Base-by-base conservation (phyloP, 176 grass and related monocot genomes). In the barley (Hordeum vulgare) region DNA sequence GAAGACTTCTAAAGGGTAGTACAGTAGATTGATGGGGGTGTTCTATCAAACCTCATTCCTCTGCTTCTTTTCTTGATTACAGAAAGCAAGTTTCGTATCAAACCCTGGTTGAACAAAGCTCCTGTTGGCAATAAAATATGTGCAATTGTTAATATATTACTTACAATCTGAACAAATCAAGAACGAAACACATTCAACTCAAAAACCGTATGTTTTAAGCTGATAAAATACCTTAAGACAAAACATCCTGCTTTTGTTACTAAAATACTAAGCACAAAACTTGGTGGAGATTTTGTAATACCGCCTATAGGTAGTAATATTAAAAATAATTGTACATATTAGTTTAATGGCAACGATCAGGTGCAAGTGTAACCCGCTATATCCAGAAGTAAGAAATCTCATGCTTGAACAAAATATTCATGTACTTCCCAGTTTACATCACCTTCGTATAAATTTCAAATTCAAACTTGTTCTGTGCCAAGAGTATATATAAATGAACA, bases 41-140 rank as follows among this genome's bases (percentile, higher is more conserved):
- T 75, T 27, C 35, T 53, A 53, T 84, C 90, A 79, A 88, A 94
- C 97, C 97, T 96, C 93, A 41, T 76, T 92, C 71, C 81, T 88
- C 70, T 99, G 97, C 86, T 99, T 94, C 89, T 95, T 98, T 69
- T 96, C 96, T 70, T 99, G 89, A 77, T 94, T 94, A 80, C 91
- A 96, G 44, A 92, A 92, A 74, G 97, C 93, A 79, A 92, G 66
- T 21, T 87, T 96, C 89, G 85, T 92, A 87, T 99, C 97, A 84
- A 96, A 99, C 79, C 93, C 97, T 82, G 90, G 82, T 85, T 92
- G 93, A 78, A 92, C 84, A 92, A 90, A 79, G 47, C 85, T 96
- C 97, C 97, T 99, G 91, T 41, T 76, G 71, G 25, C 61, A 86
- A 85, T 72, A 72, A 78, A 81, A 72, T 87, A 84, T 73, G 72